Evolutionary conservation across 2,329 filamentous ascomycete species (phyloP).

Genomic region (Aspergillus unguis): DNA sequence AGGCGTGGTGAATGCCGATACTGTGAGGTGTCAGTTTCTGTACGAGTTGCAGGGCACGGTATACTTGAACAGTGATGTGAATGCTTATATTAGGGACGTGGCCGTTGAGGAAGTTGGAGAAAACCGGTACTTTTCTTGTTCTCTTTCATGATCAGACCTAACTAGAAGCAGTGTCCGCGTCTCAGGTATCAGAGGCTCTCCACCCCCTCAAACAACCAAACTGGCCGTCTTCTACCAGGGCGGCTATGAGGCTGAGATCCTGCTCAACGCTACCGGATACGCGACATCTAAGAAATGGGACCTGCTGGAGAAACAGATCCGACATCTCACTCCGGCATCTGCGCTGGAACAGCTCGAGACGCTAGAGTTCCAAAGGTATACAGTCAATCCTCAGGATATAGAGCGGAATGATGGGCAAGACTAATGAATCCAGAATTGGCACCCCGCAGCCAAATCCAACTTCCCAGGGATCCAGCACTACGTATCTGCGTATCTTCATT

Average conservation of each 20-base stretch:
- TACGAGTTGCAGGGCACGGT: slow-evolving; percentile 50
- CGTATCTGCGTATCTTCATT: slow-evolving; percentile 46
- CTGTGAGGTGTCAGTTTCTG: slow-evolving; percentile 48
- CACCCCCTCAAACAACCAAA: slow-evolving; percentile 52
- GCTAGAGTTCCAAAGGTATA: slow-evolving; percentile 52
- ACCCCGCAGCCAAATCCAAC: slow-evolving; percentile 38
- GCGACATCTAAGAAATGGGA: slow-evolving; percentile 50
- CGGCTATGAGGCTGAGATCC: slow-evolving; percentile 47
- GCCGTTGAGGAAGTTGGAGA: slow-evolving; percentile 35
- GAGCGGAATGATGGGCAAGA: background rate
- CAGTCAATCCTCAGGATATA: background rate
- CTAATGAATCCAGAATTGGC: slow-evolving; percentile 26
- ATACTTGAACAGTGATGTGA: slow-evolving; percentile 50
- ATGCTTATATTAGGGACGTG: slow-evolving; percentile 40
- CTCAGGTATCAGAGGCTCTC: slow-evolving; percentile 40
- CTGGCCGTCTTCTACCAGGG: slow-evolving; percentile 51
- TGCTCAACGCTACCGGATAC: slow-evolving; percentile 49
- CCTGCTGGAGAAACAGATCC: slow-evolving; percentile 48
- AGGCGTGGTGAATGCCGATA: slow-evolving; percentile 41
- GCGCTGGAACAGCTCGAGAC: slow-evolving; percentile 45
- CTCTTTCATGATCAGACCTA: background rate
- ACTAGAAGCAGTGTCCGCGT: slow-evolving; percentile 36
- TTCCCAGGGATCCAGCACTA: slow-evolving; percentile 43
- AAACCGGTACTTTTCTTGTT: slow-evolving; percentile 22
- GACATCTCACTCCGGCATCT: slow-evolving; percentile 41